Percentiles rank a stretch among this genome's conserved stretches.
Evolutionary conservation across 768 basidiomycete species (phyloP).

Genomic region (Coprinellus aureogranulatus): DNA sequence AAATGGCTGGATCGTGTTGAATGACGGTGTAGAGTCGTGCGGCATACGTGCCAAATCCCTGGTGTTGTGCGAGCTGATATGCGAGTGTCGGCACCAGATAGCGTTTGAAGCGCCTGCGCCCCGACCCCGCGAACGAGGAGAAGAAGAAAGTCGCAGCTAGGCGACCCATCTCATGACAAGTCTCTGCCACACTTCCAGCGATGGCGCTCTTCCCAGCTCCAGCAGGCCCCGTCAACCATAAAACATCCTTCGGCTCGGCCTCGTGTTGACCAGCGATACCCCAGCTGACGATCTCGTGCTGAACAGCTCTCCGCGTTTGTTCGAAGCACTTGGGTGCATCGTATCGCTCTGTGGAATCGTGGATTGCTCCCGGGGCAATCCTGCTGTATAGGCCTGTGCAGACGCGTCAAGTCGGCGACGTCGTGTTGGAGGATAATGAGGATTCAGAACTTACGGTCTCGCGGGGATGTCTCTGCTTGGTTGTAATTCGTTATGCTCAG

Average conservation of each 20-base stretch:
- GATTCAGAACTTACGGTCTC: too few species aligned
- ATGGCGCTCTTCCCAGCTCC: constrained; percentile 12
- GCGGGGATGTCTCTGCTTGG: too few species aligned
- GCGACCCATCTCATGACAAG: background rate
- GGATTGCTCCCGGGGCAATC: constrained; percentile 5
- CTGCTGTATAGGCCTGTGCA: background rate
- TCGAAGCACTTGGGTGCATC: constrained; percentile 5
- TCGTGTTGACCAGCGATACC: background rate
- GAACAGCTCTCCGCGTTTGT: constrained; percentile 7
- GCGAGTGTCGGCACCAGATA: background rate
- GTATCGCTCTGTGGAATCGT: constrained; percentile 9
- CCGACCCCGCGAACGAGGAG: background rate
- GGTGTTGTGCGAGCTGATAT: background rate
- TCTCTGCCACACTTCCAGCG: constrained; percentile 5
- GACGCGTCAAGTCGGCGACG: too few species aligned
- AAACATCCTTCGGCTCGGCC: background rate
- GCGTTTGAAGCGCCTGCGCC: background rate
- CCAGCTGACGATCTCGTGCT: constrained; percentile 6
- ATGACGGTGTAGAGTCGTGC: too few species aligned
- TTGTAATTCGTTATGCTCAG: too few species aligned
- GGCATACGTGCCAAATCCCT: background rate
- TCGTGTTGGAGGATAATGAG: too few species aligned
- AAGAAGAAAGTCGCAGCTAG: constrained; percentile 13
- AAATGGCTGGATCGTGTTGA: too few species aligned
- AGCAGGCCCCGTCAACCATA: constrained; percentile 10